A percentile compares a stretch with the other conserved stretches of the same genome.
phyloP scores from a whole-genome alignment of 2,329 filamentous ascomycete genomes.

The Calonectria pseudoturangicola region DNA sequence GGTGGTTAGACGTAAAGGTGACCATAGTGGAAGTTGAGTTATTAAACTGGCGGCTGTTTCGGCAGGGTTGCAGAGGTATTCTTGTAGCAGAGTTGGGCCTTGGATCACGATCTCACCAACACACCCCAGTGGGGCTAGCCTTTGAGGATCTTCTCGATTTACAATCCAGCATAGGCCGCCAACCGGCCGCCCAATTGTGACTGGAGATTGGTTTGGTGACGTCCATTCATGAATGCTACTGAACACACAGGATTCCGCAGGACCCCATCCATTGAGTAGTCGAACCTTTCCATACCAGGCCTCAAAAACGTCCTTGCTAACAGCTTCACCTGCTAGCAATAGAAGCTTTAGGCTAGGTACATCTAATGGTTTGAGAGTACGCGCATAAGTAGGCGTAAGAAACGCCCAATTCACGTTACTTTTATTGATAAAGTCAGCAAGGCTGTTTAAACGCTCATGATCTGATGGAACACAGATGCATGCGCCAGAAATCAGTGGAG shows the following conservation, averaged over 20 bases:
- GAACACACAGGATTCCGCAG: not conserved
- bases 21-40: not conserved
- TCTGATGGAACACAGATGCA: not conserved
- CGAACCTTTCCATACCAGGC: constrained; percentile 3
- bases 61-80: not conserved
- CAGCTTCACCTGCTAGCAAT: not conserved
- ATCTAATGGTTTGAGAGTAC: not conserved
- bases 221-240: not conserved
- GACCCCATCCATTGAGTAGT: not conserved
- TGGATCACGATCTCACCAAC: not conserved
- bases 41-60: not conserved
- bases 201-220: not conserved
- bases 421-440: not conserved
- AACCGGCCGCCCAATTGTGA: not conserved
- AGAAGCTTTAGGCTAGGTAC: not conserved
- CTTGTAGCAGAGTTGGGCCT: not conserved
- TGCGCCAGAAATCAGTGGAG: not conserved
- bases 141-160: not conserved
- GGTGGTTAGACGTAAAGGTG: not conserved
- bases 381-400: not conserved
- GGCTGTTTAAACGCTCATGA: not conserved
- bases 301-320: not conserved
- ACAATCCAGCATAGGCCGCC: not conserved
- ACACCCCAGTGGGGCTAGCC: not conserved
- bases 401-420: not conserved